These are phyloP conservation scores for Miscanthus sacchariflorus DNA, from an alignment of 202 grass and related monocot species.

Conservation along the genomic window DNA sequence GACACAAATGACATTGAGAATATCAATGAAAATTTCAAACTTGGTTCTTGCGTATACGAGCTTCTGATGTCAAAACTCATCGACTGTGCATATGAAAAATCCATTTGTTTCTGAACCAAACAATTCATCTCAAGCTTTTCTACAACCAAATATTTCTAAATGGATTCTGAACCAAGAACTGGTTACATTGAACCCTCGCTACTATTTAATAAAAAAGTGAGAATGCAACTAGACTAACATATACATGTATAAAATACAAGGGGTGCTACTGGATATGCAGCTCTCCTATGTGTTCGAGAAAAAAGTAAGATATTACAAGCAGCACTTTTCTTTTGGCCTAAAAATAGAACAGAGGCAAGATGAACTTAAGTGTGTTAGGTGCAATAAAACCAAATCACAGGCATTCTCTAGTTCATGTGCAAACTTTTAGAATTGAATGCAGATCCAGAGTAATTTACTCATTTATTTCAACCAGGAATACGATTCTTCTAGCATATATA, in stretches of 20 bases:
- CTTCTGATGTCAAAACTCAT: not conserved
- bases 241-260: constrained; percentile 19
- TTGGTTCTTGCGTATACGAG: not conserved
- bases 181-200: not conserved
- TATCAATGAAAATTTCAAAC: too few relatives aligned
- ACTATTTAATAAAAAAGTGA: not conserved
- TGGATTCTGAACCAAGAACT: not conserved
- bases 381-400: not conserved
- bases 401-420: not conserved
- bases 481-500: not conserved
- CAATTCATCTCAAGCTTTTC: not conserved
- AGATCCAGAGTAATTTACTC: constrained; percentile 15
- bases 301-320: not conserved
- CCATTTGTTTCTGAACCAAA: constrained; percentile 8
- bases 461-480: not conserved
- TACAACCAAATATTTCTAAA: not conserved
- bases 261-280: not conserved
- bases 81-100: not conserved
- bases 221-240: constrained; percentile 10
- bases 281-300: not conserved
- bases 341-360: constrained; percentile 8
- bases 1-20: too few relatives aligned
- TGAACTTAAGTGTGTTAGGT: not conserved
- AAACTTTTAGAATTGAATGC: not conserved
- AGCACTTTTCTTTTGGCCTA: not conserved